Conservation (phyloP, 352 stramenopile species). For the Phytophthora podocarpi region DNA sequence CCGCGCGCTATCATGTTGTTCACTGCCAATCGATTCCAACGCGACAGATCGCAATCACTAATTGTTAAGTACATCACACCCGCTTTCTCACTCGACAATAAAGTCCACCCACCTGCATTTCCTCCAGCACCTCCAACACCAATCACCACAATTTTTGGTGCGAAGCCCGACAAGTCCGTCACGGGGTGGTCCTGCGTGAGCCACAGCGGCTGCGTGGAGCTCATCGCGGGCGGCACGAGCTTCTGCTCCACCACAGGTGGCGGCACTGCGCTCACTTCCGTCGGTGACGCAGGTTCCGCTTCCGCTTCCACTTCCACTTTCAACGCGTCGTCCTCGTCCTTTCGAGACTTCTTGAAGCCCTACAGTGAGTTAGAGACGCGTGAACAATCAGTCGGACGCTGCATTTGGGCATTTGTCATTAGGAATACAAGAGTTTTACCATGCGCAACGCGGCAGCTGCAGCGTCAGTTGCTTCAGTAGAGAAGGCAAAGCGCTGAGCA, state of each 20-base stretch:
- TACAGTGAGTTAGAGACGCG: constrained; percentile 11
- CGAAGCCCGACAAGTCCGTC: constrained; percentile 75
- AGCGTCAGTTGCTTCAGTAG: constrained; percentile 72
- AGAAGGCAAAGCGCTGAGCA: constrained; percentile 42
- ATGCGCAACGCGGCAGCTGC: constrained; percentile 73
- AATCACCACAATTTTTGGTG: constrained; percentile 88
- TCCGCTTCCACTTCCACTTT: constrained; percentile 8
- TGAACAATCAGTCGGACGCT: constrained; percentile 23
- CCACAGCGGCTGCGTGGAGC: constrained; percentile 77
- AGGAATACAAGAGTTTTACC: constrained; percentile 31
- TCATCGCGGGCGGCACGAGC: constrained; percentile 46
- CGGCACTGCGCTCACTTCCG: constrained; percentile 8
- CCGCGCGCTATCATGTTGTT: constrained; percentile 91
- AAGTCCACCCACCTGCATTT: constrained; percentile 64
- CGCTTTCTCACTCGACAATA: neutral
- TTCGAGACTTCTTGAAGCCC: constrained; percentile 66
- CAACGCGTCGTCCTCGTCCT: constrained; percentile 32
- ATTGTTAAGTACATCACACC: neutral
- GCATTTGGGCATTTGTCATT: neutral
- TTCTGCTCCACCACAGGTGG: constrained; percentile 29
- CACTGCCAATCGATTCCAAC: constrained; percentile 40
- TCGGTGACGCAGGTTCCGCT: neutral
- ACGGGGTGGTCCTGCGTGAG: constrained; percentile 67
- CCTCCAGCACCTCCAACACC: constrained; percentile 88
- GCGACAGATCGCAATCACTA: neutral